These are phyloP conservation scores for Kwoniella botswanensis DNA, from an alignment of 768 basidiomycete genomes.

Conservation along the genomic window DNA sequence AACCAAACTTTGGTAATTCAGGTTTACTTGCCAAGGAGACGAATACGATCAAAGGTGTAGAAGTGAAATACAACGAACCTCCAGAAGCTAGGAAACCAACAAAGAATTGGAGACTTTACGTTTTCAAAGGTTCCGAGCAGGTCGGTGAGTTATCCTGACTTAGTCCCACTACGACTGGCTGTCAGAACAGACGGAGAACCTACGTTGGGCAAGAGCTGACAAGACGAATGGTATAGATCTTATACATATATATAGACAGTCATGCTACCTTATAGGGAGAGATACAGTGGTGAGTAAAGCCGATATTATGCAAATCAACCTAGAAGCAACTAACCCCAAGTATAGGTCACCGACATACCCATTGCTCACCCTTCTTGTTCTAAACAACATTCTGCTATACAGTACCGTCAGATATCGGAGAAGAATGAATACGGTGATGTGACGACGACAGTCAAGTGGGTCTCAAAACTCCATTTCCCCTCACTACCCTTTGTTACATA, in stretches of 20 bases:
- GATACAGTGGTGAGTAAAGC: conserved; percentile 73
- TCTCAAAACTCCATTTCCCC: conserved; percentile 22
- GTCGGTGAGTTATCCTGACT: conserved; percentile 68
- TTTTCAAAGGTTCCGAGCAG: conserved; percentile 95
- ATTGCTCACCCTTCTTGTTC: conserved; percentile 97
- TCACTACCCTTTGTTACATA: not conserved
- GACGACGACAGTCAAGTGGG: conserved; percentile 83
- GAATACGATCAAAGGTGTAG: conserved; percentile 73
- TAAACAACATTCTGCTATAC: conserved; percentile 96
- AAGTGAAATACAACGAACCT: conserved; percentile 97
- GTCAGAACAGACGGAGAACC: too few relatives aligned
- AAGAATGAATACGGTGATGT: conserved; percentile 83
- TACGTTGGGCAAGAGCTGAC: too few relatives aligned
- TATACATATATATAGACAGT: conserved; percentile 90
- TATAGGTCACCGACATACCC: conserved; percentile 67
- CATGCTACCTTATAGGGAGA: conserved; percentile 89
- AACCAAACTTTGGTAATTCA: conserved; percentile 87
- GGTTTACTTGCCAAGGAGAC: conserved; percentile 95
- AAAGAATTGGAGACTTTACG: conserved; percentile 90
- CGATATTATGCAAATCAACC: not conserved
- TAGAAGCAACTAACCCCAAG: not conserved
- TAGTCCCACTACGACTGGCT: too few relatives aligned
- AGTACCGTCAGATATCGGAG: conserved; percentile 86
- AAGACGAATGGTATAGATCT: conserved; percentile 65
- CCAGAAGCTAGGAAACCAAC: conserved; percentile 93